Conservation (phyloP, 2,329 filamentous ascomycete species). For the Trichoderma breve region DNA sequence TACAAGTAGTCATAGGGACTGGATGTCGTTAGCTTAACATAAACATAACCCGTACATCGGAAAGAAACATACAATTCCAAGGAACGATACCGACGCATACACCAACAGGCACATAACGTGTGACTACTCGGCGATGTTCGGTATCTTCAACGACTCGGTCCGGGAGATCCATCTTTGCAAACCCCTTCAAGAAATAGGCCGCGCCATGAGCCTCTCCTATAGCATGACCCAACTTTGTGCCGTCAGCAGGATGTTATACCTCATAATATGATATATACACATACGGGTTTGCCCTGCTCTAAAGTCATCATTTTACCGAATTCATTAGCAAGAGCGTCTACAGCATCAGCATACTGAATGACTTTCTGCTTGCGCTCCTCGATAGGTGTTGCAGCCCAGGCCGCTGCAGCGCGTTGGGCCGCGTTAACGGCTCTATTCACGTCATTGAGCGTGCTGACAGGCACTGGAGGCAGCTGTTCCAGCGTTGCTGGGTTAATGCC, state of each 20-base stretch:
- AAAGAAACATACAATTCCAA: slow-evolving; percentile 46
- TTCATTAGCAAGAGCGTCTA: not conserved
- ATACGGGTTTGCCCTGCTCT: not conserved
- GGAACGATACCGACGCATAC: slow-evolving; percentile 47
- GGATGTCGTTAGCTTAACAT: not conserved
- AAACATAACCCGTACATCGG: not conserved
- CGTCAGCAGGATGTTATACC: not conserved
- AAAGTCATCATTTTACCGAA: not conserved
- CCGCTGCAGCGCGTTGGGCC: not conserved
- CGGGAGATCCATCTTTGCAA: not conserved
- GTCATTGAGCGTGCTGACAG: not conserved
- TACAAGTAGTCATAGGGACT: not conserved
- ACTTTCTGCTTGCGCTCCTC: not conserved
- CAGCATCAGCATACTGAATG: not conserved
- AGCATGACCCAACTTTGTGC: not conserved
- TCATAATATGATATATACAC: not conserved
- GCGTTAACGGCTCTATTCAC: not conserved
- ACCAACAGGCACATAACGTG: slow-evolving; percentile 34
- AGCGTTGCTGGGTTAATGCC: not conserved
- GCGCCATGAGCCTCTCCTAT: not conserved
- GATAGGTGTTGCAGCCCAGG: not conserved
- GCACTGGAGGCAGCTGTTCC: not conserved
- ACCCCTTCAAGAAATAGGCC: not conserved
- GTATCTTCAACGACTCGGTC: slow-evolving; percentile 40
- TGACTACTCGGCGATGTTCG: slow-evolving; percentile 19